These are phyloP conservation scores for Strombidium stylifer DNA, from an alignment of 73 alveolate species.

Conservation along the genomic window DNA sequence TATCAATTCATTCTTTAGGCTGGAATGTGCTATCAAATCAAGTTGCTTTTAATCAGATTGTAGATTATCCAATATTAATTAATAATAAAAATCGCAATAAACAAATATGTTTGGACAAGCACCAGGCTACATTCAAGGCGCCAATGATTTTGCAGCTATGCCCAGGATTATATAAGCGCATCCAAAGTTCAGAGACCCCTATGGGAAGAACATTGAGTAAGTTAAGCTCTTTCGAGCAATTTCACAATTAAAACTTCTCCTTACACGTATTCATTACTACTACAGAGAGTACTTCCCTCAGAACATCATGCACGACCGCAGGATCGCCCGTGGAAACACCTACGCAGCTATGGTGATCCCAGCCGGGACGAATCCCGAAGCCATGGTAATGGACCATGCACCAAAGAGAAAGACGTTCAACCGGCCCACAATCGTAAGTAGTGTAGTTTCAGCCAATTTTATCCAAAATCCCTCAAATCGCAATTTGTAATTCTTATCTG, in stretches of 20 bases:
- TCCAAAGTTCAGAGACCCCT: constrained; percentile 69
- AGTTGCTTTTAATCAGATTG: too few species aligned
- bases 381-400: constrained; percentile 17
- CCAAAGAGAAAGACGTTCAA: constrained; percentile 19
- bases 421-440: constrained; percentile 3
- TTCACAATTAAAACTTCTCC: background rate
- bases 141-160: too few species aligned
- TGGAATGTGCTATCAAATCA: too few species aligned
- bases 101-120: too few species aligned
- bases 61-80: too few species aligned
- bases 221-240: background rate
- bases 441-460: background rate
- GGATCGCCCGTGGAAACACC: constrained; percentile 96
- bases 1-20: too few species aligned
- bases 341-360: constrained; percentile 95
- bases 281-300: constrained; percentile 52
- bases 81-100: too few species aligned
- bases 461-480: background rate
- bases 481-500: too few species aligned
- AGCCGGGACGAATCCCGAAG: constrained; percentile 63
- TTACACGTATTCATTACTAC: background rate
- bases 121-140: too few species aligned
- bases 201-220: constrained; percentile 52
- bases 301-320: constrained; percentile 85
- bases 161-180: too few species aligned